Evolutionary conservation across 2,329 filamentous ascomycete species (phyloP).

Genomic region (Diaporthe citri): DNA sequence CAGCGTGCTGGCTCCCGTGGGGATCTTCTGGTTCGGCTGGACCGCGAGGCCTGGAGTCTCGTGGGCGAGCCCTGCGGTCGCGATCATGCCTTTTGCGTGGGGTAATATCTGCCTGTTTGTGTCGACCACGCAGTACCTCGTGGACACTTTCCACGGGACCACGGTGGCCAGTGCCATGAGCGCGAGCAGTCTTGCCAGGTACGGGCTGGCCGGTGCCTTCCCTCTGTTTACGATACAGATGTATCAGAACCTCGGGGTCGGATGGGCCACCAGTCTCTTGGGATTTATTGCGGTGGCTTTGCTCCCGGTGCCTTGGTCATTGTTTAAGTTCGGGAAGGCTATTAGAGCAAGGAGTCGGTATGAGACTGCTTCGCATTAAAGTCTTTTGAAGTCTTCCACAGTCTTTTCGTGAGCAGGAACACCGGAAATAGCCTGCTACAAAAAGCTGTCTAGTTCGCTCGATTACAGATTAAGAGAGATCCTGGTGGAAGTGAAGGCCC

Average conservation of each 20-base stretch:
- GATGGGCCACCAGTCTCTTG: conserved; percentile 61
- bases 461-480: no score
- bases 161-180: conserved; percentile 70
- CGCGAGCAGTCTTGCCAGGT: conserved; percentile 70
- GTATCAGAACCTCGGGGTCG: conserved; percentile 58
- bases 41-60: conserved; percentile 58
- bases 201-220: conserved; percentile 67
- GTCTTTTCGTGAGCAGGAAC: no score
- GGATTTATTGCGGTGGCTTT: conserved; percentile 61
- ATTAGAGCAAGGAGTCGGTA: conserved; percentile 57
- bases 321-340: conserved; percentile 62
- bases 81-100: conserved; percentile 69
- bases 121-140: conserved; percentile 63
- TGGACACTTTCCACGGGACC: conserved; percentile 67
- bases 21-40: conserved; percentile 74
- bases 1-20: conserved; percentile 63
- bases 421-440: no score
- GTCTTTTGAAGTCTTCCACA: no score
- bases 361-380: no score
- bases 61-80: conserved; percentile 64
- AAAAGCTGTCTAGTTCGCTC: no score
- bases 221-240: conserved; percentile 72
- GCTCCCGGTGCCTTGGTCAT: conserved; percentile 65
- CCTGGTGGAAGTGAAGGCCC: no score
- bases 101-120: conserved; percentile 72